phyloP scores from a whole-genome alignment of 2,329 filamentous ascomycete species.

The Cyphellophora europaea region DNA sequence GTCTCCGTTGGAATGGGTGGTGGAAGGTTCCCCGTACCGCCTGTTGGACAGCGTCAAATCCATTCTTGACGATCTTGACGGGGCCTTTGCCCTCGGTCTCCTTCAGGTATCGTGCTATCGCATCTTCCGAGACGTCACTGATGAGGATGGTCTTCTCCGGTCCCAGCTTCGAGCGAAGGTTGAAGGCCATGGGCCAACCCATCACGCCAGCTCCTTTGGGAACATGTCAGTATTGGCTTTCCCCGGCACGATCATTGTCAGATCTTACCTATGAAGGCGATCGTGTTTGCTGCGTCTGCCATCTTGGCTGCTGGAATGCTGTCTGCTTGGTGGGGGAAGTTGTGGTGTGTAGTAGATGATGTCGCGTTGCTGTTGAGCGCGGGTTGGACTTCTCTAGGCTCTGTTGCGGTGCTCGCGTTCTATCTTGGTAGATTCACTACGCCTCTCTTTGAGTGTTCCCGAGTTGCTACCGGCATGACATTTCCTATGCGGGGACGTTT shows the following conservation, averaged over 20 bases:
- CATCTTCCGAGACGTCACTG: conserved; percentile 29
- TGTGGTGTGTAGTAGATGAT: too few species aligned
- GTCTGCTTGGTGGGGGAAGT: not conserved
- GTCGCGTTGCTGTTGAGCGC: too few species aligned
- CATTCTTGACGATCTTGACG: conserved; percentile 27
- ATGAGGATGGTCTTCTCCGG: conserved; percentile 24
- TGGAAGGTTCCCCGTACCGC: conserved; percentile 19
- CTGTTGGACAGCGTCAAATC: conserved; percentile 28
- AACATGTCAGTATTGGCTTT: not conserved
- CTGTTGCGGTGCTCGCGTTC: too few species aligned
- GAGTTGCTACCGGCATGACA: too few species aligned
- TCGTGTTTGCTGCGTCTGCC: conserved; percentile 10
- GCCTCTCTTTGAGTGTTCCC: too few species aligned
- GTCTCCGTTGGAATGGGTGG: not conserved
- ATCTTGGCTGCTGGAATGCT: conserved; percentile 3
- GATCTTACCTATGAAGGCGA: conserved; percentile 18
- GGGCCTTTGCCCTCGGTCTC: conserved; percentile 27
- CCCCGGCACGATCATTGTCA: not conserved
- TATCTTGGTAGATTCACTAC: too few species aligned
- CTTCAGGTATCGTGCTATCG: conserved; percentile 27
- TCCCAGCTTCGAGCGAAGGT: conserved; percentile 28
- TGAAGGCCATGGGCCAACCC: conserved; percentile 34
- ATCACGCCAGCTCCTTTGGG: conserved; percentile 31
- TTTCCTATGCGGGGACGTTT: too few species aligned
- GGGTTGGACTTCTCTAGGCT: too few species aligned